phyloP scores from a whole-genome alignment of 2,329 filamentous ascomycete genomes.

The Tolypocladium capitatum region DNA sequence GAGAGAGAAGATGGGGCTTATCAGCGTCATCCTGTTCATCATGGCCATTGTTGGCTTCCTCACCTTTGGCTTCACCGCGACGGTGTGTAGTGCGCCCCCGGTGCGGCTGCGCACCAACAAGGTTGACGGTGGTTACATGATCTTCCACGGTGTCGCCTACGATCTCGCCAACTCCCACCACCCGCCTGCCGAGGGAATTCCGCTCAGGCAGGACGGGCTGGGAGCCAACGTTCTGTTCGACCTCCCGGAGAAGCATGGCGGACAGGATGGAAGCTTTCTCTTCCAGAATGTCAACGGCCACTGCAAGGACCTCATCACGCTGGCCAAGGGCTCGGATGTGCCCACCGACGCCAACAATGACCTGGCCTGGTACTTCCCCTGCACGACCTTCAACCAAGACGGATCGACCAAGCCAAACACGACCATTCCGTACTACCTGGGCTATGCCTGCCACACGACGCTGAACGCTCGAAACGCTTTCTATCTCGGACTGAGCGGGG shows the following conservation, averaged over 20 bases:
- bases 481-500: conserved; percentile 51
- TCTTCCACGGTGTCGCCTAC: conserved; percentile 87
- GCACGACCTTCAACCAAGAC: conserved; percentile 83
- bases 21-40: conserved; percentile 83
- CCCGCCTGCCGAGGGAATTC: conserved; percentile 67
- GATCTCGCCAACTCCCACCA: conserved; percentile 67
- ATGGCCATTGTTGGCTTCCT: conserved; percentile 86
- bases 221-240: conserved; percentile 77
- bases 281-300: conserved; percentile 98
- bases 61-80: conserved; percentile 88
- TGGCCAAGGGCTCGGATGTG: conserved; percentile 57
- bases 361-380: conserved; percentile 95
- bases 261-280: conserved; percentile 89
- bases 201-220: conserved; percentile 30
- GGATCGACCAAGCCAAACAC: conserved; percentile 67
- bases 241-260: conserved; percentile 65
- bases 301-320: conserved; percentile 81
- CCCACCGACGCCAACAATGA: conserved; percentile 60
- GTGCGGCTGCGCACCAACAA: conserved; percentile 70
- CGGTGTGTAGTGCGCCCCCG: conserved; percentile 65
- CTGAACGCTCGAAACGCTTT: conserved; percentile 55
- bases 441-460: conserved; percentile 82
- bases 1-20: conserved; percentile 95
- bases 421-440: conserved; percentile 63
- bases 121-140: conserved; percentile 76